Conservation (phyloP, 768 basidiomycete species). For the Lentinus tigrinus region DNA sequence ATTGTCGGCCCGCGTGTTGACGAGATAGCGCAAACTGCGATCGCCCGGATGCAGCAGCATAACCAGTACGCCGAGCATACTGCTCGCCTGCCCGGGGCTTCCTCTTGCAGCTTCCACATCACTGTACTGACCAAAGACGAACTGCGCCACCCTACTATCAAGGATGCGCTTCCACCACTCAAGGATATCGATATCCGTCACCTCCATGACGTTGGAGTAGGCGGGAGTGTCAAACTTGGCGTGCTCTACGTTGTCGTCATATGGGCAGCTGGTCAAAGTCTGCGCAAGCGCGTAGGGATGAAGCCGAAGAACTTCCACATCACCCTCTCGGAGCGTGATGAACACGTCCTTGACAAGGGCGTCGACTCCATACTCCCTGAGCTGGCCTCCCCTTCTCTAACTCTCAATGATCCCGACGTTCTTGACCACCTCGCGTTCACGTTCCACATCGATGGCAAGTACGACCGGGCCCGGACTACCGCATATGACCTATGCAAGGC, state of each 20-base stretch:
- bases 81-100: neutral
- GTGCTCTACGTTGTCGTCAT: slow-evolving; percentile 50
- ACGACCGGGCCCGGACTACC: slow-evolving; percentile 34
- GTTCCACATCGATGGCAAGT: slow-evolving; percentile 37
- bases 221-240: slow-evolving; percentile 11
- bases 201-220: slow-evolving; percentile 19
- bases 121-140: slow-evolving; percentile 43
- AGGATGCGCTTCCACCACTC: slow-evolving; percentile 14
- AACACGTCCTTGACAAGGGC: slow-evolving; percentile 48
- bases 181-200: slow-evolving; percentile 9
- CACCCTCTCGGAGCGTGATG: slow-evolving; percentile 42
- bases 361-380: slow-evolving; percentile 42
- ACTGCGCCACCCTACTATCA: slow-evolving; percentile 24
- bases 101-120: slow-evolving; percentile 35
- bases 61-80: neutral
- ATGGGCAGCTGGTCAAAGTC: slow-evolving; percentile 52
- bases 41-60: neutral
- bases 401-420: slow-evolving; percentile 26
- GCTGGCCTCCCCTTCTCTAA: slow-evolving; percentile 31
- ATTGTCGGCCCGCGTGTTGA: slow-evolving; percentile 8
- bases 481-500: slow-evolving; percentile 32
- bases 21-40: neutral
- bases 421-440: slow-evolving; percentile 50
- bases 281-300: slow-evolving; percentile 48
- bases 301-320: slow-evolving; percentile 57